phyloP scores from a whole-genome alignment of 208 protist species.

The Strigomonas oncopelti region DNA sequence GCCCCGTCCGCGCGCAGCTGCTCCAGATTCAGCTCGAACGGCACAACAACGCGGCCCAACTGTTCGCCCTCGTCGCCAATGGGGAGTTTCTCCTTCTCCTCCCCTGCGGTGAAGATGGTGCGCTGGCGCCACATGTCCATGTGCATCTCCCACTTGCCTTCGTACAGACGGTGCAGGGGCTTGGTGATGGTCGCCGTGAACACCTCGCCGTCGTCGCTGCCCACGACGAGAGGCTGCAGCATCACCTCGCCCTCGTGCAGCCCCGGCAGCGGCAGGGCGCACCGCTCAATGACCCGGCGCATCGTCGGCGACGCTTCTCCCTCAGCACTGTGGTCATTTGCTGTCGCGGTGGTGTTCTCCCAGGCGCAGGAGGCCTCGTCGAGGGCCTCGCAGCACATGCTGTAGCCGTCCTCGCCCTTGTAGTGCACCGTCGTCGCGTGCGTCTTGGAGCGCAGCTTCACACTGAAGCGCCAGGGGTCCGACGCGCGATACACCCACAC shows the following conservation, averaged over 20 bases:
- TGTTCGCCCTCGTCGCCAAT: conserved; percentile 26
- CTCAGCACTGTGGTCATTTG: conserved; percentile 19
- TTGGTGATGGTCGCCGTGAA: conserved; percentile 25
- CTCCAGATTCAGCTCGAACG: conserved; percentile 40
- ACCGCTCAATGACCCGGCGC: not conserved
- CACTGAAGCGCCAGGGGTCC: conserved; percentile 54
- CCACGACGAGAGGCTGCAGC: not conserved
- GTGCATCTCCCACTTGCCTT: conserved; percentile 49
- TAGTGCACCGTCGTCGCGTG: conserved; percentile 45
- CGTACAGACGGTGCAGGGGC: conserved; percentile 51
- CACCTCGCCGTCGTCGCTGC: not conserved
- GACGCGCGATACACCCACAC: not conserved
- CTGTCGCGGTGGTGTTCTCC: conserved; percentile 1
- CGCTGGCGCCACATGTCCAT: conserved; percentile 55
- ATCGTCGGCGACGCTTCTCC: conserved; percentile 15
- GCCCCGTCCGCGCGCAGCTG: not conserved
- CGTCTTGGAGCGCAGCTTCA: conserved; percentile 32
- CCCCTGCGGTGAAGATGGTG: not conserved
- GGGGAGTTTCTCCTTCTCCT: not conserved
- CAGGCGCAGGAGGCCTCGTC: conserved; percentile 28
- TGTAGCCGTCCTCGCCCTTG: conserved; percentile 80
- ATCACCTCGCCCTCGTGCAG: not conserved
- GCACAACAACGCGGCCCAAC: conserved; percentile 60
- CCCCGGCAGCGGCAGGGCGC: conserved; percentile 14
- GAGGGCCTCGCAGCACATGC: conserved; percentile 71